phyloP scores from a whole-genome alignment of 2,329 filamentous ascomycete species.

The Fusarium concolor region DNA sequence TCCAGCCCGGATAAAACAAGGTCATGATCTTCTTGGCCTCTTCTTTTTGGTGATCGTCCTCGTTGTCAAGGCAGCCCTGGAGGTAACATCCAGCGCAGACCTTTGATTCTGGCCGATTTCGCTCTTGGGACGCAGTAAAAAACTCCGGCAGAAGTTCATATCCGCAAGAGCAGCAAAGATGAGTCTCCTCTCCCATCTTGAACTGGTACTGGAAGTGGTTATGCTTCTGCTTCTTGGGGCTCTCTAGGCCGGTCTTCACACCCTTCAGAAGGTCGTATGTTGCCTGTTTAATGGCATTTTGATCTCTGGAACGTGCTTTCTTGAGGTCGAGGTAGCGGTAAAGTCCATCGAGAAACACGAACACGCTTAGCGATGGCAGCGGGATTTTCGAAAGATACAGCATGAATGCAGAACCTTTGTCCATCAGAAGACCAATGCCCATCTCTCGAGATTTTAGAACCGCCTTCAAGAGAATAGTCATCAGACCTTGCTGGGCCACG shows the following conservation, averaged over 20 bases:
- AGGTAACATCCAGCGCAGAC: slow-evolving; percentile 42
- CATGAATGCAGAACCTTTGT: slow-evolving; percentile 47
- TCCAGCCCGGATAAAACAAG: slow-evolving; percentile 47
- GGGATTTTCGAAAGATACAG: slow-evolving; percentile 48
- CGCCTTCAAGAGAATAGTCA: slow-evolving; percentile 50
- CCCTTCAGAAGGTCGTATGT: slow-evolving; percentile 52
- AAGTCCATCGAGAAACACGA: slow-evolving; percentile 51
- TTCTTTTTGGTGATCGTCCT: slow-evolving; percentile 47
- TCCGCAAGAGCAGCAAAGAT: slow-evolving; percentile 53
- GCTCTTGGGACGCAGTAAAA: slow-evolving; percentile 28
- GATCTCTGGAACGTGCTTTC: neutral
- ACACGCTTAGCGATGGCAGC: slow-evolving; percentile 42
- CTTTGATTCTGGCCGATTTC: slow-evolving; percentile 8
- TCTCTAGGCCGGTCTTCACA: slow-evolving; percentile 45
- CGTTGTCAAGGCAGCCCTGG: slow-evolving; percentile 46
- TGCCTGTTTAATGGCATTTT: slow-evolving; percentile 28
- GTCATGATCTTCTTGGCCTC: slow-evolving; percentile 33
- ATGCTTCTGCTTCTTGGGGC: neutral
- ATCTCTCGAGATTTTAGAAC: slow-evolving; percentile 50
- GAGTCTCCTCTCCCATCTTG: neutral
- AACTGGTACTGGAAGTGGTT: neutral
- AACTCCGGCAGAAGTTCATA: slow-evolving; percentile 50
- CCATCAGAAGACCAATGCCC: slow-evolving; percentile 48
- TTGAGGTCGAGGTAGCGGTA: slow-evolving; percentile 47
- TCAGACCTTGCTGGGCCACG: slow-evolving; percentile 50